phyloP scores from a whole-genome alignment of 2,329 filamentous ascomycete species.

The Fusarium torreyae region DNA sequence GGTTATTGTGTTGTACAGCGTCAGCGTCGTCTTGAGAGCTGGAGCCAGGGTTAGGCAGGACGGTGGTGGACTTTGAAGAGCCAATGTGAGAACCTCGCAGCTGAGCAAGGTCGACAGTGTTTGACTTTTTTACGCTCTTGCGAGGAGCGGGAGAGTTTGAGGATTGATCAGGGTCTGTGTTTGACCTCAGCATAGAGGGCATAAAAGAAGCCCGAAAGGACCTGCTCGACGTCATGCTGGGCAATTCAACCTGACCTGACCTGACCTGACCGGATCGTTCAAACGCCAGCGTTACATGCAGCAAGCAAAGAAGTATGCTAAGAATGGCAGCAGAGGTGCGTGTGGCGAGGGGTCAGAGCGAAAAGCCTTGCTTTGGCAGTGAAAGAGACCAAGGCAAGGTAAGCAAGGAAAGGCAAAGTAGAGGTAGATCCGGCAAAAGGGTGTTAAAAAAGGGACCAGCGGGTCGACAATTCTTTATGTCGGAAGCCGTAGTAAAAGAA shows the following conservation, averaged over 20 bases:
- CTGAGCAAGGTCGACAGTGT: slow-evolving; percentile 45
- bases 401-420: not conserved
- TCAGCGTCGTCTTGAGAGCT: slow-evolving; percentile 28
- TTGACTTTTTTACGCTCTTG: slow-evolving; percentile 48
- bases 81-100: slow-evolving; percentile 39
- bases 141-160: slow-evolving; percentile 37
- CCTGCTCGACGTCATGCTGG: slow-evolving; percentile 65
- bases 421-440: slow-evolving; percentile 14
- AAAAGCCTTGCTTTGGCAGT: not conserved
- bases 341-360: slow-evolving; percentile 33
- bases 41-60: slow-evolving; percentile 30
- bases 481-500: slow-evolving; percentile 11
- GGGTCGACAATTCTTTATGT: slow-evolving; percentile 34
- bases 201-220: slow-evolving; percentile 58
- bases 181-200: slow-evolving; percentile 55
- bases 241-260: slow-evolving; percentile 30
- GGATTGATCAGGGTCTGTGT: slow-evolving; percentile 48
- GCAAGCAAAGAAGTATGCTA: slow-evolving; percentile 45
- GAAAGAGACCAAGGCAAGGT: slow-evolving; percentile 15
- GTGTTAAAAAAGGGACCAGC: slow-evolving; percentile 28
- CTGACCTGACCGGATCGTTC: slow-evolving; percentile 19
- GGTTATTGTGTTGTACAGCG: slow-evolving; percentile 42
- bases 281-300: slow-evolving; percentile 53
- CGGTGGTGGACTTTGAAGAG: slow-evolving; percentile 34
- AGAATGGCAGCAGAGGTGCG: slow-evolving; percentile 44